Evolutionary conservation across 2,329 filamentous ascomycete species (phyloP), one percentile per base, ranked within the genome.

Genomic region (Scedosporium aurantiacum): DNA sequence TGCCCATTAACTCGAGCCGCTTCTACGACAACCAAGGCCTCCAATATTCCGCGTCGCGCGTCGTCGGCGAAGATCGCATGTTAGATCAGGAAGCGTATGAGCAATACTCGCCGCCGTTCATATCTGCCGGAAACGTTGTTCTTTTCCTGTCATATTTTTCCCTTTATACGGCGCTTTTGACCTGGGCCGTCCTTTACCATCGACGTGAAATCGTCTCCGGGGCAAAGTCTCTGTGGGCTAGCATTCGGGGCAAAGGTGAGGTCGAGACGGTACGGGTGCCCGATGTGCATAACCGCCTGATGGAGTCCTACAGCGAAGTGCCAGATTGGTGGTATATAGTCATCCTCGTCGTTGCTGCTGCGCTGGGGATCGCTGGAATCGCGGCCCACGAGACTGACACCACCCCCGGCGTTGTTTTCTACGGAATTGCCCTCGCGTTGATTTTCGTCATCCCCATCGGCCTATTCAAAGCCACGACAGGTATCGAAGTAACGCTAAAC

Each of bases 141-240:
- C 72, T 79, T n/a, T 83, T 82, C 71, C 72, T 79, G 64, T 80
- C 78, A 68, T 82, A 81, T 71, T 83, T 83, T 62, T 79, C 75
- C 58, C 77, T 81, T 32, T 82, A 82, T 65, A 74, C 80, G 0
- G 78, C 80, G 18, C 78, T 76, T 0, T 68, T 83, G 16, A 78
- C 77, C 3, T 81, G 82, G 61, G 76, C 78, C 25, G 66, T 70
- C 18, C 72, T 83, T 1, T 82, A 82, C 68, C 78, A 83, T 66
- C 75, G 79, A 3, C 74, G 76, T 59, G 79, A 82, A 64, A 78
- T 83, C 45, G 66, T 67, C 6, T 75, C 77, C 61, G 79, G 79
- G 1, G 78, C 81, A 70, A 75, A 75, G 66, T 77, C 75, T 41
- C 68, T 81, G 4, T 72, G 74, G 64, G 74, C 73, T 63, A 76